Conservation (phyloP, 2,329 filamentous ascomycete genomes). For the Pestalotiopsis sp. region DNA sequence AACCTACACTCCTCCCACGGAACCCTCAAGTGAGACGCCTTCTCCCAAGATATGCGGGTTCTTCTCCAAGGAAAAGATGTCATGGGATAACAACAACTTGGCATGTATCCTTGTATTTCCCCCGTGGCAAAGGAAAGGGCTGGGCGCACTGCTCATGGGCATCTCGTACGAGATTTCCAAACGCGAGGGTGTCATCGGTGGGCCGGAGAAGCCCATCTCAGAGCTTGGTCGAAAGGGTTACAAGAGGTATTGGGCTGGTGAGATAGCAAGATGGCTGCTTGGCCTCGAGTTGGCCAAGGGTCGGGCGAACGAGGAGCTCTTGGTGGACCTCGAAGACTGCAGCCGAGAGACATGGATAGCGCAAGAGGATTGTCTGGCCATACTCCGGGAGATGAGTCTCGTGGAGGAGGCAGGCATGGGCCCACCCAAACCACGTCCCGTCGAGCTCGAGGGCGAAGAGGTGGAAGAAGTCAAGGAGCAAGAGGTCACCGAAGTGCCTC, state of each 20-base stretch:
- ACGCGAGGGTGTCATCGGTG: slow-evolving; percentile 81
- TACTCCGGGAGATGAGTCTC: slow-evolving; percentile 80
- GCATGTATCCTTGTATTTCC: slow-evolving; percentile 96
- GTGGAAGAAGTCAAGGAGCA: slow-evolving; percentile 29
- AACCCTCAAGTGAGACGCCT: background rate
- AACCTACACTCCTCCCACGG: slow-evolving; percentile 66
- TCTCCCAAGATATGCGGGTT: slow-evolving; percentile 78
- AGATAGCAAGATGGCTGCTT: slow-evolving; percentile 74
- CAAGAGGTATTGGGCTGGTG: slow-evolving; percentile 81
- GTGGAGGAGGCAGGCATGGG: slow-evolving; percentile 59
- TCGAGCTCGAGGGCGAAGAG: slow-evolving; percentile 10
- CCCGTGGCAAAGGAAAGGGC: slow-evolving; percentile 88
- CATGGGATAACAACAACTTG: slow-evolving; percentile 97
- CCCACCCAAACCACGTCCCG: slow-evolving; percentile 36
- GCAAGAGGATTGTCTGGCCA: slow-evolving; percentile 78
- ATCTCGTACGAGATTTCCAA: slow-evolving; percentile 90
- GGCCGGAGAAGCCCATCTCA: slow-evolving; percentile 91
- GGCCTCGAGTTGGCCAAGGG: slow-evolving; percentile 32
- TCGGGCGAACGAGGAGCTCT: slow-evolving; percentile 36
- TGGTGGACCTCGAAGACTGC: slow-evolving; percentile 71
- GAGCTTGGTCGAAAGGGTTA: slow-evolving; percentile 85
- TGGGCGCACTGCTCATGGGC: slow-evolving; percentile 88
- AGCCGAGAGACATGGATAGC: slow-evolving; percentile 82
- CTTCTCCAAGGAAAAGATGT: slow-evolving; percentile 98
- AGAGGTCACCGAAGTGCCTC: slow-evolving; percentile 36